A percentile compares a stretch with the other conserved stretches of the same genome.
Evolutionary conservation across 2,329 filamentous ascomycete genomes (phyloP).

Genomic region (Scedosporium boydii): DNA sequence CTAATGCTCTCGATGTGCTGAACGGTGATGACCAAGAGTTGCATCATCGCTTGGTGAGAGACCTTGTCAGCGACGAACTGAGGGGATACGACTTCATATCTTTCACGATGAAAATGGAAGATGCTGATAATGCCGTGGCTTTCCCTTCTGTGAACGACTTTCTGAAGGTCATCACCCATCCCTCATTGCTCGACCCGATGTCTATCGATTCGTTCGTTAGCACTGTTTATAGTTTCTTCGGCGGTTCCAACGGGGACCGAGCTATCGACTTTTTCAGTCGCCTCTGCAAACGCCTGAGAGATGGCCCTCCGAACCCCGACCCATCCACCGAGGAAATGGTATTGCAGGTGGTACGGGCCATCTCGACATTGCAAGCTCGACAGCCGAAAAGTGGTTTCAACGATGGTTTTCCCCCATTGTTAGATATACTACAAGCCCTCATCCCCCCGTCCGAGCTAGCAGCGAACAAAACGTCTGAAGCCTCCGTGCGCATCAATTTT

Average conservation of each 20-base stretch:
- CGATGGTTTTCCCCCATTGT: background rate
- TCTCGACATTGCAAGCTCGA: background rate
- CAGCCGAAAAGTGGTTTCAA: background rate
- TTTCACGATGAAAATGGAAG: background rate
- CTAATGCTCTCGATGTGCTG: background rate
- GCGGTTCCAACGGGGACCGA: conserved; percentile 18
- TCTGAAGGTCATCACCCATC: conserved; percentile 21
- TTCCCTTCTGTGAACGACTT: conserved; percentile 8
- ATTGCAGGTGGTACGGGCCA: background rate
- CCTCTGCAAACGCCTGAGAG: background rate
- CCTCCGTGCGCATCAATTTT: background rate
- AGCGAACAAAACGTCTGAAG: background rate
- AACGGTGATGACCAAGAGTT: background rate
- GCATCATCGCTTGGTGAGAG: background rate
- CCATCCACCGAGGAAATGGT: background rate
- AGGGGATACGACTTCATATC: background rate
- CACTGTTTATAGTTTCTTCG: conserved; percentile 19
- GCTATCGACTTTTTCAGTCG: conserved; percentile 15
- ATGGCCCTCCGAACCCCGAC: background rate
- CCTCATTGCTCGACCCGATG: conserved; percentile 19
- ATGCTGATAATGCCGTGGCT: background rate
- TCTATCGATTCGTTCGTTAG: conserved; percentile 24
- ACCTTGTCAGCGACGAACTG: background rate
- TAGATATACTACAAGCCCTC: background rate
- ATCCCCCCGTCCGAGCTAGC: too few species aligned